Evolutionary conservation across 2,329 filamentous ascomycete genomes (phyloP), one percentile per base, ranked within the genome.

Genomic region (Colletotrichum somersetense): DNA sequence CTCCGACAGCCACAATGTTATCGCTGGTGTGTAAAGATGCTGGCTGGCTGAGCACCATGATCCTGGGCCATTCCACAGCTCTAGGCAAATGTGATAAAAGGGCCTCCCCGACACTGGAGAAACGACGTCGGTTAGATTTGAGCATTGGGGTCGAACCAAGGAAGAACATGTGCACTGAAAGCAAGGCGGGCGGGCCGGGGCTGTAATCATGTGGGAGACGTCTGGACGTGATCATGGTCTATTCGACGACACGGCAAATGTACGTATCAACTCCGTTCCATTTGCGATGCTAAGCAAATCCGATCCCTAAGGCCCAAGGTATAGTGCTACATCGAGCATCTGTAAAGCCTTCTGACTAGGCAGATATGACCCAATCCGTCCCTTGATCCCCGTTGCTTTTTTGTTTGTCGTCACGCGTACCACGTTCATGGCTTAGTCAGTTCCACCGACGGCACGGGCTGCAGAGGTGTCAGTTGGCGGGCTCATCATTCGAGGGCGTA

Each of bases 391-490:
- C 67, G 38, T 62, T 62, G 62, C 71, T 46, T 62, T 62, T 71
- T 66, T 66, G 59, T 62, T 71, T 73, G 62, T 72, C 67, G 67
- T 72, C 71, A 73, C 69, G 62, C 71, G 52, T 73, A 57, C 70
- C 67, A 57, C 48, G 40, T 63, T 67, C 57, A 57, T 50, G 50
- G 56, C 80, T 83, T 83, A 84, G 75, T 84, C 82, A 75, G 88
- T 81, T 77, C 82, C 86, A 79, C 85, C 86, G 78, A 91, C 86
- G 80, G 88, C 89, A 81, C 89, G 89, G 83, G 89, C 89, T 91
- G 77, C 72, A 23, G 38, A 33, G 7, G 2, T 73, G 76, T 83
- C 78, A 84, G 81, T 77, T 50, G 40, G 7, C 4, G 20, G 16
- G 16, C 14, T 30, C 2, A 2, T 40, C 5, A 16, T 57, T 2